Evolutionary conservation across 345 rosid genomes (phyloP).

Genomic region (Eucalyptus globulus): DNA sequence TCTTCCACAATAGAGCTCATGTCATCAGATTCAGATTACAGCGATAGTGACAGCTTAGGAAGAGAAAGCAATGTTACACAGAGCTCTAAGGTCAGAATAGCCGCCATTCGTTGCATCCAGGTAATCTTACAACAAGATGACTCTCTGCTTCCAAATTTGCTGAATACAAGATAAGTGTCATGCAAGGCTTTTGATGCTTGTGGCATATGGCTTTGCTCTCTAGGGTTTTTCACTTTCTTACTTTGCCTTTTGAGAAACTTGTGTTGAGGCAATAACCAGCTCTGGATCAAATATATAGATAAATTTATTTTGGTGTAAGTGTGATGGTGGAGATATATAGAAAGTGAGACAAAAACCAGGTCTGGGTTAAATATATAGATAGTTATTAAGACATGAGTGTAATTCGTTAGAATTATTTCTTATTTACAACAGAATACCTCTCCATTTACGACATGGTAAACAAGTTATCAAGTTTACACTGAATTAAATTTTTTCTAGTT

Average conservation of each 20-base stretch:
- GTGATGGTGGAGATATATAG: background rate
- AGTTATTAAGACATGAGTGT: background rate
- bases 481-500: background rate
- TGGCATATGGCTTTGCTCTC: background rate
- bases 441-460: background rate
- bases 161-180: background rate
- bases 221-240: background rate
- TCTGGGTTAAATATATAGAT: background rate
- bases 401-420: background rate
- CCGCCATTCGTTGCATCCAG: slow-evolving; percentile 74
- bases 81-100: slow-evolving; percentile 70
- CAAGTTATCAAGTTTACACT: background rate
- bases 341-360: background rate
- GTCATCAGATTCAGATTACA: slow-evolving; percentile 87
- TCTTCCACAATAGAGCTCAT: slow-evolving; percentile 27
- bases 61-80: slow-evolving; percentile 28
- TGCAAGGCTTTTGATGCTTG: background rate
- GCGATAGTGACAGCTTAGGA: slow-evolving; percentile 62
- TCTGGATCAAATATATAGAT: background rate
- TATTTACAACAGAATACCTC: background rate
- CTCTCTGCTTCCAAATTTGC: background rate
- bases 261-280: background rate
- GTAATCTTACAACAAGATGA: slow-evolving; percentile 12
- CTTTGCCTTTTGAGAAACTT: background rate
- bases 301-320: background rate